phyloP scores from a whole-genome alignment of 2,329 filamentous ascomycete genomes.

The Plectosphaerella sp. region DNA sequence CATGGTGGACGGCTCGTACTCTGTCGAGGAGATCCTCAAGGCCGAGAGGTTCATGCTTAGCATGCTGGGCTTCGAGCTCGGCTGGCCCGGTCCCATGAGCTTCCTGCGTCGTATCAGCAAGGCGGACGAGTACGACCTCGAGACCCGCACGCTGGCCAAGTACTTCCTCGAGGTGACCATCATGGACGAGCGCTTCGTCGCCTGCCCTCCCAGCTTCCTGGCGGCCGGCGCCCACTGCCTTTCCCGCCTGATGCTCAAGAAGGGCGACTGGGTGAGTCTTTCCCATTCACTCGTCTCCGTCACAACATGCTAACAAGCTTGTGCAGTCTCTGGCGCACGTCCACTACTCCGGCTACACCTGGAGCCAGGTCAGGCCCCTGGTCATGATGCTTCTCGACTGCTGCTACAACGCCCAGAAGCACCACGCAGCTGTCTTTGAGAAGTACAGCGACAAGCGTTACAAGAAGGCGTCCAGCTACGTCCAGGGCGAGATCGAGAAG shows the following conservation, averaged over 20 bases:
- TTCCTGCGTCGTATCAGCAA: slow-evolving; percentile 97
- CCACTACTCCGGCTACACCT: slow-evolving; percentile 92
- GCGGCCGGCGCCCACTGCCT: slow-evolving; percentile 91
- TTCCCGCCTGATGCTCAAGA: slow-evolving; percentile 80
- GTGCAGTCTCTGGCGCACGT: slow-evolving; percentile 73
- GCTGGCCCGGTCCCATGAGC: slow-evolving; percentile 98
- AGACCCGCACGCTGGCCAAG: slow-evolving; percentile 92
- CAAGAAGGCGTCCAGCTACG: slow-evolving; percentile 77
- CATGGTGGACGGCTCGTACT: slow-evolving; percentile 95
- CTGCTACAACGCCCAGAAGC: slow-evolving; percentile 73
- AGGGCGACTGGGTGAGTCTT: slow-evolving; percentile 83
- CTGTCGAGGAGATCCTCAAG: slow-evolving; percentile 87
- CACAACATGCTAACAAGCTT: slow-evolving; percentile 26
- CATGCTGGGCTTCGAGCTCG: slow-evolving; percentile 92
- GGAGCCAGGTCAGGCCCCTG: slow-evolving; percentile 73
- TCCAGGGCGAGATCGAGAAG: slow-evolving; percentile 66
- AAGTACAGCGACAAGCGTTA: slow-evolving; percentile 89
- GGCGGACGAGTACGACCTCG: slow-evolving; percentile 93
- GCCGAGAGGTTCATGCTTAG: slow-evolving; percentile 97
- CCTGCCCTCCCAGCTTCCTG: slow-evolving; percentile 82
- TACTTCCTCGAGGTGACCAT: slow-evolving; percentile 96
- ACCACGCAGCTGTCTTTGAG: slow-evolving; percentile 83
- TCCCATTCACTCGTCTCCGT: not conserved
- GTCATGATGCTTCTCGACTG: slow-evolving; percentile 80
- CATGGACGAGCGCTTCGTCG: slow-evolving; percentile 97